phyloP scores from a whole-genome alignment of 176 grass and related monocot genomes.

The Triticum urartu region DNA sequence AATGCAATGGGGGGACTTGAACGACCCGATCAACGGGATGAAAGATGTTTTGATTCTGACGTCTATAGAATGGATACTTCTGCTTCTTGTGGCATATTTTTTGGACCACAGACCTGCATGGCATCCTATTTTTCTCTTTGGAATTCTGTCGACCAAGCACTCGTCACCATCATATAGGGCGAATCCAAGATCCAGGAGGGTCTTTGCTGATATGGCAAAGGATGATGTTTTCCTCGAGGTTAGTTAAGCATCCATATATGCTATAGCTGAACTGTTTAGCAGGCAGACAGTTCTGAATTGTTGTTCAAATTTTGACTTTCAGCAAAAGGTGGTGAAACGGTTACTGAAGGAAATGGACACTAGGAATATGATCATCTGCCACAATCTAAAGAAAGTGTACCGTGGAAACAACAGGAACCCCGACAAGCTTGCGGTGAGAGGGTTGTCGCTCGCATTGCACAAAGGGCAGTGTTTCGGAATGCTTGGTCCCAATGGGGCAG shows the following conservation, averaged over 20 bases:
- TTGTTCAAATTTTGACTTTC: constrained; percentile 4
- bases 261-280: not conserved
- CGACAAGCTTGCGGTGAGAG: constrained; percentile 53
- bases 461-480: constrained; percentile 74
- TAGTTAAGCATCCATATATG: constrained; percentile 26
- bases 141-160: constrained; percentile 42
- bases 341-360: constrained; percentile 36
- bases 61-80: constrained; percentile 42
- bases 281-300: not conserved
- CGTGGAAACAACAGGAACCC: constrained; percentile 61
- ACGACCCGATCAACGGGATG: constrained; percentile 49
- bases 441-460: constrained; percentile 53
- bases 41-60: constrained; percentile 62
- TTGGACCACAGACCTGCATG: constrained; percentile 37
- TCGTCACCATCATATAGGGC: constrained; percentile 10
- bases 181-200: constrained; percentile 11
- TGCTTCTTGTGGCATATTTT: constrained; percentile 43
- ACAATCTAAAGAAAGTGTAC: constrained; percentile 66
- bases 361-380: constrained; percentile 47
- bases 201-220: constrained; percentile 41
- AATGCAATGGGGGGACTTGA: constrained; percentile 55
- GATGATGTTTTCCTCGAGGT: constrained; percentile 62
- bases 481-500: constrained; percentile 72
- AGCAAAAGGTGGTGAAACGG: constrained; percentile 49
- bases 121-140: constrained; percentile 42